A percentile compares a stretch with the other conserved stretches of the same genome.
These are phyloP conservation scores for Straminergon stramineum DNA, from an alignment of 225 moss, liverwort and hornwort species.

Conservation along the genomic window DNA sequence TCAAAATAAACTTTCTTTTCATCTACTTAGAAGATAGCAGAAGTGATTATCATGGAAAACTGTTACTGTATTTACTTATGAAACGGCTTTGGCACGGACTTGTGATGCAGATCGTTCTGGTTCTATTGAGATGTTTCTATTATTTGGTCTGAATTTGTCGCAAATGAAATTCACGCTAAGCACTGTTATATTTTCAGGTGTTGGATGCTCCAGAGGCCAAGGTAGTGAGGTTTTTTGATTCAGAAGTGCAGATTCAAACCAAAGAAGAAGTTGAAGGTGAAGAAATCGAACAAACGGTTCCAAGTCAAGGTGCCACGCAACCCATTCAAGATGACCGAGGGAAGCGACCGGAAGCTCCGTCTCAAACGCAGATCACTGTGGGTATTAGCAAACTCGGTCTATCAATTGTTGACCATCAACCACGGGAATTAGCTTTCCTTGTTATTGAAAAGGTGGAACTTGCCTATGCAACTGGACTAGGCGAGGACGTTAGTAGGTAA, in stretches of 20 bases:
- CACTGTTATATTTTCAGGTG: conserved; percentile 17
- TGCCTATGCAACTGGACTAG: conserved; percentile 59
- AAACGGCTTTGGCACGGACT: neutral
- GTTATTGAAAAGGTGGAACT: conserved; percentile 48
- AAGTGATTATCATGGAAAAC: neutral
- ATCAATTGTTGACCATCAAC: conserved; percentile 64
- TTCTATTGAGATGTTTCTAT: neutral
- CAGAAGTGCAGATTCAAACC: conserved; percentile 26
- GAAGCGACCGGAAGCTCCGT: conserved; percentile 22
- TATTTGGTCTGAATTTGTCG: neutral
- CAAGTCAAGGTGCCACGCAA: conserved; percentile 13
- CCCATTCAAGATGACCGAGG: conserved; percentile 17
- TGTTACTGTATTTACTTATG: neutral
- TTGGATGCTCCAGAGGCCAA: conserved; percentile 56
- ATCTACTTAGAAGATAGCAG: neutral
- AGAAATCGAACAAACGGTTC: conserved; percentile 43
- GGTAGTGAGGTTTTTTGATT: conserved; percentile 60
- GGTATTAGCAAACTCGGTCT: conserved; percentile 37
- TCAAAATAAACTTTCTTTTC: neutral
- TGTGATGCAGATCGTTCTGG: neutral
- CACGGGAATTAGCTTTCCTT: conserved; percentile 64
- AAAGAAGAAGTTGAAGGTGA: conserved; percentile 14
- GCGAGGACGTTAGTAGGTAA: conserved; percentile 72
- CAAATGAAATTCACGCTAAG: neutral
- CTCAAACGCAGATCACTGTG: conserved; percentile 49